Percentiles rank a stretch among this genome's conserved stretches.
Conservation (phyloP, 2,329 filamentous ascomycete species). For the Beauveria medogensis region DNA sequence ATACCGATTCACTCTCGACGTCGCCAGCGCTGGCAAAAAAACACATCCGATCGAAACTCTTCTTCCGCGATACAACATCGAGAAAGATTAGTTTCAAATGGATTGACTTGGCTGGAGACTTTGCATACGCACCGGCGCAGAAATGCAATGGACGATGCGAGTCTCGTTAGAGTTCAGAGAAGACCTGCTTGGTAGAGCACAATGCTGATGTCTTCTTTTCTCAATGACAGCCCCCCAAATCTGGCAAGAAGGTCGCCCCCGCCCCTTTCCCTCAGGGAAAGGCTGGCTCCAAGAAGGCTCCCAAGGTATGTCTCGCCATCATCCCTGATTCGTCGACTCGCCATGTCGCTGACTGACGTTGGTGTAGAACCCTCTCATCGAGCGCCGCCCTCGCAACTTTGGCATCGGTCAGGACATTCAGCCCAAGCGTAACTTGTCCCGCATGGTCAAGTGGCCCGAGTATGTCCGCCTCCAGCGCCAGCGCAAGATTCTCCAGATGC, state of each 20-base stretch:
- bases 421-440: constrained; percentile 87
- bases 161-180: constrained; percentile 90
- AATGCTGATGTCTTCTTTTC: constrained; percentile 98
- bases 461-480: constrained; percentile 96
- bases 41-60: constrained; percentile 24
- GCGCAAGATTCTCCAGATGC: constrained; percentile 93
- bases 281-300: constrained; percentile 85
- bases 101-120: constrained; percentile 60
- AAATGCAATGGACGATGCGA: constrained; percentile 41
- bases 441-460: constrained; percentile 99
- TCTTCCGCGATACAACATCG: constrained; percentile 8
- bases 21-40: constrained; percentile 16
- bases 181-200: constrained; percentile 59
- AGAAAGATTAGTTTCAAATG: constrained; percentile 3
- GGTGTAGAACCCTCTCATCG: constrained; percentile 89
- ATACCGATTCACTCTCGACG: constrained; percentile 18
- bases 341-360: background rate
- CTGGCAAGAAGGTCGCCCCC: constrained; percentile 94
- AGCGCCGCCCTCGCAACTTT: constrained; percentile 96
- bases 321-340: too few relatives aligned
- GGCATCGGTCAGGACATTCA: constrained; percentile 99
- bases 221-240: constrained; percentile 99
- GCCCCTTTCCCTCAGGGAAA: constrained; percentile 94
- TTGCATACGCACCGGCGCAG: constrained; percentile 33
- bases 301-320: constrained; percentile 66